A percentile compares a stretch with the other conserved stretches of the same genome.
Evolutionary conservation across 2,329 filamentous ascomycete species (phyloP).

Genomic region (Colletotrichum magnum): DNA sequence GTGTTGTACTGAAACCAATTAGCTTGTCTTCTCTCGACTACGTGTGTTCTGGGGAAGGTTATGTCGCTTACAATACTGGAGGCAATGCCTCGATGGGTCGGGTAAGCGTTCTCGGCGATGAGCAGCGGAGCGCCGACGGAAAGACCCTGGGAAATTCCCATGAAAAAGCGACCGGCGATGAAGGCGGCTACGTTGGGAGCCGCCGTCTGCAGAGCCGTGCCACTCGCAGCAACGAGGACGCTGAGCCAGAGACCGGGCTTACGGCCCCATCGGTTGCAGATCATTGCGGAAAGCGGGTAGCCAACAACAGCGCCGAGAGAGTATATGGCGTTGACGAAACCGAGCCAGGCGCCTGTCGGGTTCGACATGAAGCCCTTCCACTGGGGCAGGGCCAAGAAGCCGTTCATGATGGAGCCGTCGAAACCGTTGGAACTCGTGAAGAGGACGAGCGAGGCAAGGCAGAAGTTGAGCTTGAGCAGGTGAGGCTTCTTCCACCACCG

Average conservation of each 20-base stretch:
- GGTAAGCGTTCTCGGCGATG: slow-evolving; percentile 51
- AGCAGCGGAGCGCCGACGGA: slow-evolving; percentile 48
- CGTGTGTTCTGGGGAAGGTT: too few species aligned
- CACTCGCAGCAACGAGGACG: slow-evolving; percentile 3
- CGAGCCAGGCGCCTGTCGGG: slow-evolving; percentile 26
- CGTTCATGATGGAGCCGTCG: slow-evolving; percentile 40
- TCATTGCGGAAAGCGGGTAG: slow-evolving; percentile 53
- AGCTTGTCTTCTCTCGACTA: background rate
- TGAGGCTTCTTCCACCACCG: slow-evolving; percentile 35
- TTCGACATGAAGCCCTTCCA: slow-evolving; percentile 35
- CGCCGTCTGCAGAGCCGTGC: slow-evolving; percentile 46
- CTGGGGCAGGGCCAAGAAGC: slow-evolving; percentile 28
- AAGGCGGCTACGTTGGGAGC: slow-evolving; percentile 46
- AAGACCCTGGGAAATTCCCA: slow-evolving; percentile 50
- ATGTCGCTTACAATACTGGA: slow-evolving; percentile 11
- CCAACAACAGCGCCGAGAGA: slow-evolving; percentile 53
- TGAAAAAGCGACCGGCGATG: slow-evolving; percentile 49
- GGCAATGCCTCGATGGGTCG: slow-evolving; percentile 43
- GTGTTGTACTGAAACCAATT: slow-evolving; percentile 20
- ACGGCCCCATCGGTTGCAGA: slow-evolving; percentile 36
- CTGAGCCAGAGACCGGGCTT: slow-evolving; percentile 35
- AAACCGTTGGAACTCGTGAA: slow-evolving; percentile 36
- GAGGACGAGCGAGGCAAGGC: slow-evolving; percentile 30
- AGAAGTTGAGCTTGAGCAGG: slow-evolving; percentile 37
- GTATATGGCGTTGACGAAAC: slow-evolving; percentile 46